Conservation (phyloP, 306 rosid genomes). For the Inga oerstediana region DNA sequence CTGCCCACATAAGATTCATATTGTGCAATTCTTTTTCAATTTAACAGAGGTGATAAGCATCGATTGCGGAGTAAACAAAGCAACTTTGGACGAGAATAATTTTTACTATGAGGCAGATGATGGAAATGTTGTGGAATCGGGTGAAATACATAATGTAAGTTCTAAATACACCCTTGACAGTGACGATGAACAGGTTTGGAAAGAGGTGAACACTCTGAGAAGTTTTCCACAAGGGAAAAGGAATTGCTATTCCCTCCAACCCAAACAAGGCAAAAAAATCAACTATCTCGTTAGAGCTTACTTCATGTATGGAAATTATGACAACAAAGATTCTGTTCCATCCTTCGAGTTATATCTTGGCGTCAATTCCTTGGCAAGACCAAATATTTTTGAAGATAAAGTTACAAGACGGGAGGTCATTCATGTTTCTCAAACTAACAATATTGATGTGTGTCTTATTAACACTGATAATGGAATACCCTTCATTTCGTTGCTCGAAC, state of each 20-base stretch:
- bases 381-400: rapidly evolving
- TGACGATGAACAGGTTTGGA: too few species aligned
- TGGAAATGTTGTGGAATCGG: too few species aligned
- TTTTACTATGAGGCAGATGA: neutral
- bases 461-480: neutral
- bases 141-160: too few species aligned
- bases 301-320: conserved; percentile 46
- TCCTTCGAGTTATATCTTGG: neutral
- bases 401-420: neutral
- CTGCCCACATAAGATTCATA: too few species aligned
- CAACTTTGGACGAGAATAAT: neutral
- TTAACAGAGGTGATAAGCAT: neutral
- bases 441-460: neutral
- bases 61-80: neutral
- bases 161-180: too few species aligned
- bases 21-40: neutral
- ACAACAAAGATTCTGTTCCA: neutral
- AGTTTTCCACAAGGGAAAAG: too few species aligned
- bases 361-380: neutral
- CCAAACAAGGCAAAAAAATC: conserved; percentile 31
- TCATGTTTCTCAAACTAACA: neutral
- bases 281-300: conserved; percentile 43
- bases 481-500: neutral
- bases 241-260: conserved; percentile 2
- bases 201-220: too few species aligned